phyloP scores from a whole-genome alignment of 1,284 basidiomycete species.

The Tranzscheliella williamsii region DNA sequence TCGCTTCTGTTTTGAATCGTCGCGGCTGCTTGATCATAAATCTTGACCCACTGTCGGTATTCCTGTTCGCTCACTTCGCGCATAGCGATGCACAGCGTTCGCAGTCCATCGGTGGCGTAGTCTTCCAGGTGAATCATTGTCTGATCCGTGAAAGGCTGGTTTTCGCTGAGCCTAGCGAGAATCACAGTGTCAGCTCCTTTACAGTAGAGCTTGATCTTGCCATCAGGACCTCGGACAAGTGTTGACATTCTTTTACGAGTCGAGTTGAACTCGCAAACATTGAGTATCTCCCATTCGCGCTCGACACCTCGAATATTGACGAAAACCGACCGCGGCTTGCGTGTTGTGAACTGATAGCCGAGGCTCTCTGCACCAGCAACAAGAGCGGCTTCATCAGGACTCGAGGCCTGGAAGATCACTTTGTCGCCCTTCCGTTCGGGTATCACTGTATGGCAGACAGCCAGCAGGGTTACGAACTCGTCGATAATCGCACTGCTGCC shows the following conservation, averaged over 20 bases:
- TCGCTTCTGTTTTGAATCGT: constrained; percentile 91
- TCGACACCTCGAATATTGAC: constrained; percentile 75
- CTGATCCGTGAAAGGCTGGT: constrained; percentile 79
- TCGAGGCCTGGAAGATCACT: constrained; percentile 86
- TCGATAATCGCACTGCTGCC: constrained; percentile 68
- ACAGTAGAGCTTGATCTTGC: constrained; percentile 89
- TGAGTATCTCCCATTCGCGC: constrained; percentile 86
- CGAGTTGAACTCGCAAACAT: constrained; percentile 98
- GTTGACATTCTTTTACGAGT: constrained; percentile 98
- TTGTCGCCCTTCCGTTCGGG: constrained; percentile 75
- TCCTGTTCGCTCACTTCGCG: constrained; percentile 88
- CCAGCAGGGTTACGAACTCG: constrained; percentile 87
- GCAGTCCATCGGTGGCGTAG: constrained; percentile 84
- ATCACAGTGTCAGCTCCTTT: constrained; percentile 98
- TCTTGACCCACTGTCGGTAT: constrained; percentile 82
- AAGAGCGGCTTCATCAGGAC: constrained; percentile 95
- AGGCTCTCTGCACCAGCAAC: constrained; percentile 90
- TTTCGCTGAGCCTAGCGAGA: constrained; percentile 46
- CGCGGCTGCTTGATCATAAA: constrained; percentile 88
- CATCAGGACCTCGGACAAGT: constrained; percentile 81
- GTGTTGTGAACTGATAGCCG: constrained; percentile 89
- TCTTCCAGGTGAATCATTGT: constrained; percentile 84
- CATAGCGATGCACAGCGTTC: constrained; percentile 94
- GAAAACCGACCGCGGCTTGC: constrained; percentile 93
- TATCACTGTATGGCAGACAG: constrained; percentile 97